A percentile compares a stretch with the other conserved stretches of the same genome.
Evolutionary conservation across 768 basidiomycete genomes (phyloP).

Genomic region (Suillus weaverae): DNA sequence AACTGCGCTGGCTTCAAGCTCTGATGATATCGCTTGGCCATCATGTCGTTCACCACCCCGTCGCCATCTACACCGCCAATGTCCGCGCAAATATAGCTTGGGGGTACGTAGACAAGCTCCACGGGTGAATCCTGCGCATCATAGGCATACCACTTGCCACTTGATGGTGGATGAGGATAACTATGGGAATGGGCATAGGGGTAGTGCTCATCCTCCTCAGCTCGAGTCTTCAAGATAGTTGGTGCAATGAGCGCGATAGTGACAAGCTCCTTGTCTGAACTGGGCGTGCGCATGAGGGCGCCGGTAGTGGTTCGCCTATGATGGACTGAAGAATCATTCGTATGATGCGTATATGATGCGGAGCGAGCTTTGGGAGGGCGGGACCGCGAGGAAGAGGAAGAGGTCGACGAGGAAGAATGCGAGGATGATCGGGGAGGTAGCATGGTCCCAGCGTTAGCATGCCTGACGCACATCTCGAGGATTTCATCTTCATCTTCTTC

Average conservation of each 20-base stretch:
- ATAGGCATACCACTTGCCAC: slow-evolving; percentile 16
- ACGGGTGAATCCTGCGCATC: slow-evolving; percentile 50
- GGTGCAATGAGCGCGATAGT: slow-evolving; percentile 76
- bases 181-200: slow-evolving; percentile 16
- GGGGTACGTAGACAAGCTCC: slow-evolving; percentile 72
- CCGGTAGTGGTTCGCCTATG: slow-evolving; percentile 40
- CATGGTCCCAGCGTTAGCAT: slow-evolving; percentile 22
- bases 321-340: slow-evolving; percentile 15
- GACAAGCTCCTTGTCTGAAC: slow-evolving; percentile 50
- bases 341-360: slow-evolving; percentile 24
- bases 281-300: slow-evolving; percentile 38
- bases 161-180: slow-evolving; percentile 13
- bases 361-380: slow-evolving; percentile 34
- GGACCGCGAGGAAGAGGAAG: slow-evolving; percentile 22
- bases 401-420: slow-evolving; percentile 33
- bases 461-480: slow-evolving; percentile 61
- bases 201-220: slow-evolving; percentile 40
- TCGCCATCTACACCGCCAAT: slow-evolving; percentile 16
- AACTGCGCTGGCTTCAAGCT: slow-evolving; percentile 15
- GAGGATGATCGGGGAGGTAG: slow-evolving; percentile 40
- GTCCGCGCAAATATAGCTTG: slow-evolving; percentile 32
- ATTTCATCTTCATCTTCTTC: slow-evolving; percentile 55
- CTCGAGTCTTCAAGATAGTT: slow-evolving; percentile 83
- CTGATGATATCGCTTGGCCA: slow-evolving; percentile 20
- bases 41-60: slow-evolving; percentile 21